Conservation (phyloP, 306 rosid species). For the Begonia masoniana region DNA sequence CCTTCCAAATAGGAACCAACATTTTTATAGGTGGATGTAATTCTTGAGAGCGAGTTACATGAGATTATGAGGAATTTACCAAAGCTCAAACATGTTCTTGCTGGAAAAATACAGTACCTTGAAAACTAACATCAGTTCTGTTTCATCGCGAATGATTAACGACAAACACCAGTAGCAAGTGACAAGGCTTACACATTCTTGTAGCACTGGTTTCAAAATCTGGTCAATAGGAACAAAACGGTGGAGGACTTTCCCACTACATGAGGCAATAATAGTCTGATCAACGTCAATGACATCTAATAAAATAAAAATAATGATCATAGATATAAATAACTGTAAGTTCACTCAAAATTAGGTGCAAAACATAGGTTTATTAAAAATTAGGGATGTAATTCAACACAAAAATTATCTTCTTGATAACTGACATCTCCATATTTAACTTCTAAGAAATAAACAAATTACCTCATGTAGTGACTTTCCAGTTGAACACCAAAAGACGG, state of each 20-base stretch:
- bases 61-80: not conserved
- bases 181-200: constrained; percentile 78
- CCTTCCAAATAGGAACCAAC: constrained; percentile 88
- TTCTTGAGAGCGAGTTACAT: constrained; percentile 18
- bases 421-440: not conserved
- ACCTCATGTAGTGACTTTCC: constrained; percentile 73
- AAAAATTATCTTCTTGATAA: too few species aligned
- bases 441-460: constrained; percentile 6
- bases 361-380: not conserved
- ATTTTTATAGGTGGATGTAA: constrained; percentile 68
- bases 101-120: constrained; percentile 30
- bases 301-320: too few species aligned
- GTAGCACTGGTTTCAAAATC: constrained; percentile 62
- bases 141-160: constrained; percentile 47
- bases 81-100: not conserved
- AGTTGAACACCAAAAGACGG: constrained; percentile 94
- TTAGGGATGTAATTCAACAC: too few species aligned
- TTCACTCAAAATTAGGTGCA: too few species aligned
- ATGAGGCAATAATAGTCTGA: not conserved
- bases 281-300: too few species aligned
- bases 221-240: constrained; percentile 64
- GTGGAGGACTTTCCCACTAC: constrained; percentile 55
- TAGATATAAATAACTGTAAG: not conserved
- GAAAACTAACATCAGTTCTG: constrained; percentile 49
- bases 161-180: constrained; percentile 89